Evolutionary conservation across 169 alveolate genomes (phyloP).

Genomic region (Cystoisospora suis): DNA sequence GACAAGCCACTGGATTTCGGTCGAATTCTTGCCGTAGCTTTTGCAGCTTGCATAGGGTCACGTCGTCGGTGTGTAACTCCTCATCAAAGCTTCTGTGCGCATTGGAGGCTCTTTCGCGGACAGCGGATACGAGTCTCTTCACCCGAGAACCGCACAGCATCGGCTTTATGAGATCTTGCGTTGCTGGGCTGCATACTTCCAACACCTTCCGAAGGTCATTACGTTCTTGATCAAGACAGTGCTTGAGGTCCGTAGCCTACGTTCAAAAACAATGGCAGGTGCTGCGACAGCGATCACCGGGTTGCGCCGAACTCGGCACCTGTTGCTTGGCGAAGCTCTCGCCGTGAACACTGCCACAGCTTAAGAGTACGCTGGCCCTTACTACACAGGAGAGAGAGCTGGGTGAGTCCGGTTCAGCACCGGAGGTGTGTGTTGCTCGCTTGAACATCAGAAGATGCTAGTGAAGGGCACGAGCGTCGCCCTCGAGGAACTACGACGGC

Average conservation of each 20-base stretch:
- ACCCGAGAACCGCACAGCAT: conserved; percentile 18
- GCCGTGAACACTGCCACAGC: too few species aligned
- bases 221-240: not conserved
- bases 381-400: too few species aligned
- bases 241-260: conserved; percentile 14
- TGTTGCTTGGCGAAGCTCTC: too few species aligned
- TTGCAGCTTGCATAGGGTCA: not conserved
- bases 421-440: too few species aligned
- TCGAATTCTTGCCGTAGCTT: not conserved
- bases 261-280: not conserved
- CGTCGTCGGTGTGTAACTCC: not conserved
- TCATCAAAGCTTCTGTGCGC: not conserved
- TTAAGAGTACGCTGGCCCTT: too few species aligned
- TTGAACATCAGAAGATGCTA: too few species aligned
- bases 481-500: too few species aligned
- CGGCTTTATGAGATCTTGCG: not conserved
- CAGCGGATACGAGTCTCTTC: not conserved
- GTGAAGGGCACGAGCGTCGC: too few species aligned
- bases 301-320: too few species aligned
- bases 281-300: too few species aligned
- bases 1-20: not conserved
- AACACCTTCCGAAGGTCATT: not conserved
- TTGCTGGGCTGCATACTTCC: not conserved
- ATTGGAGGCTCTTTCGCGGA: not conserved
- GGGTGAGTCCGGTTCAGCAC: too few species aligned